Percentiles rank a stretch among this genome's conserved stretches.
Evolutionary conservation across 179 eudicot genomes (phyloP).

Genomic region (Silene vulgaris): DNA sequence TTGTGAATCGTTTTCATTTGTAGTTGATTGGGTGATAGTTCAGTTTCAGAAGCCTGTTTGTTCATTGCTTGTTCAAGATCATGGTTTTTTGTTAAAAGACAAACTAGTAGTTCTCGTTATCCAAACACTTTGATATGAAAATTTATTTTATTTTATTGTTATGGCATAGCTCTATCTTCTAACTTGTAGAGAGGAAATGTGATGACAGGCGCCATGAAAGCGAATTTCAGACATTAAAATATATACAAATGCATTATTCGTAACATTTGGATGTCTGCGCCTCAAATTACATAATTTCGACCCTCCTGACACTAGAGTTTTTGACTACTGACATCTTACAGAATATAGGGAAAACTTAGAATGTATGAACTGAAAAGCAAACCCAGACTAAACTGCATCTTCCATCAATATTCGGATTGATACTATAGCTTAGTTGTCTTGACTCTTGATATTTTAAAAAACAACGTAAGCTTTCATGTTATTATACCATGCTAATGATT

Average conservation of each 20-base stretch:
- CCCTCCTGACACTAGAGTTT: not conserved
- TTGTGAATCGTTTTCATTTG: not conserved
- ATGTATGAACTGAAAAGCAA: slow-evolving; percentile 3
- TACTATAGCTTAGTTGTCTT: not conserved
- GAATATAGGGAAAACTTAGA: not conserved
- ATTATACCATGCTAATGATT: slow-evolving; percentile 1
- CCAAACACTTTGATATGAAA: not conserved
- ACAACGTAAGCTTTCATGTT: not conserved
- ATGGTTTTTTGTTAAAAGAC: not conserved
- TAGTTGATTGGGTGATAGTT: not conserved
- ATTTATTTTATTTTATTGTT: not conserved
- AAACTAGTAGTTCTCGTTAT: not conserved
- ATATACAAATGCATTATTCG: not conserved
- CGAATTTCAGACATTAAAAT: not conserved
- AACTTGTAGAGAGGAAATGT: not conserved
- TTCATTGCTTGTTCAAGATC: not conserved
- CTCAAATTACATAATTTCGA: not conserved
- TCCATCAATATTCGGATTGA: slow-evolving; percentile 1
- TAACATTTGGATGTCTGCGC: not conserved
- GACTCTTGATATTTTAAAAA: not conserved
- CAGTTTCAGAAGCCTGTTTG: not conserved
- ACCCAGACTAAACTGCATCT: not conserved
- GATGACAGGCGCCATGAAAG: not conserved
- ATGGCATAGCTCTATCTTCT: not conserved
- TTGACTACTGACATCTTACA: not conserved